phyloP scores from a whole-genome alignment of 805 yeast species.

The Saccharomycopsis oosterbeekiorum region DNA sequence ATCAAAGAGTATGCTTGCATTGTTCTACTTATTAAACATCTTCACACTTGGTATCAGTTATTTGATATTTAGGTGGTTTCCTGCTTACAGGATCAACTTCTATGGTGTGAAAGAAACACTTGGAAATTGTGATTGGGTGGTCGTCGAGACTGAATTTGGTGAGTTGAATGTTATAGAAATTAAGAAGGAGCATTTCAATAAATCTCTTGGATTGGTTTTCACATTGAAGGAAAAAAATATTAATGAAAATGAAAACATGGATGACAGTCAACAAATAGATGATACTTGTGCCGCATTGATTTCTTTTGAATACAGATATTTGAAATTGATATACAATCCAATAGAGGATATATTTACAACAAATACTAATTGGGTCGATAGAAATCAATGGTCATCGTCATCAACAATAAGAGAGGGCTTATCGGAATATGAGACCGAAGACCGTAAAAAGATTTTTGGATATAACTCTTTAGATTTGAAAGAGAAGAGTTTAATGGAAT shows the following conservation, averaged over 20 bases:
- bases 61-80: conserved; percentile 76
- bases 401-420: conserved; percentile 53
- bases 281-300: conserved; percentile 52
- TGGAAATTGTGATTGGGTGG: conserved; percentile 86
- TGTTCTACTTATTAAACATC: conserved; percentile 47
- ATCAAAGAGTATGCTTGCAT: conserved; percentile 33
- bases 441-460: conserved; percentile 68
- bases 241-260: conserved; percentile 21
- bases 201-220: conserved; percentile 63
- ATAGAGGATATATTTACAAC: conserved; percentile 77
- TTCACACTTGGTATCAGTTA: conserved; percentile 64
- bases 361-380: conserved; percentile 79
- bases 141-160: conserved; percentile 88
- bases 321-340: conserved; percentile 77
- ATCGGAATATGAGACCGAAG: conserved; percentile 55
- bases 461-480: conserved; percentile 63
- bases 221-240: conserved; percentile 24
- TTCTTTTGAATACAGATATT: conserved; percentile 71
- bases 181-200: conserved; percentile 51
- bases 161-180: conserved; percentile 58
- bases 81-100: conserved; percentile 57
- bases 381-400: conserved; percentile 54
- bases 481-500: conserved; percentile 54
- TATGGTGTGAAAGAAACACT: conserved; percentile 59
- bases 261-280: conserved; percentile 16